phyloP scores from a whole-genome alignment of 129 eudicot genomes.

The Arctium lappa region DNA sequence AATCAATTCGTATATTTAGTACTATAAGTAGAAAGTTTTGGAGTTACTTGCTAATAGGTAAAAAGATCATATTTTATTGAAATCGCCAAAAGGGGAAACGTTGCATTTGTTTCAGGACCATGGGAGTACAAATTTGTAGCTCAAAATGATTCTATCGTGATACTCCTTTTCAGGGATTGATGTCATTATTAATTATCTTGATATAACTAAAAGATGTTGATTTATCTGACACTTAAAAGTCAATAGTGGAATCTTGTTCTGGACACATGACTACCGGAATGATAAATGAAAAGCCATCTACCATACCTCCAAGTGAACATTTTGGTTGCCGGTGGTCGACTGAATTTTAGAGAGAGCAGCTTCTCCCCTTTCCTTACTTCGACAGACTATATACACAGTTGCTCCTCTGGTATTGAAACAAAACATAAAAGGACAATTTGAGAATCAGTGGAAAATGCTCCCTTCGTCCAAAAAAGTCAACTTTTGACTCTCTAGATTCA shows the following conservation, averaged over 20 bases:
- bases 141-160: no score
- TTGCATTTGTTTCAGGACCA: no score
- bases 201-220: neutral
- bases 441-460: neutral
- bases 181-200: no score
- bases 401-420: constrained; percentile 62
- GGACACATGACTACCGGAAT: neutral
- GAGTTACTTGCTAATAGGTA: no score
- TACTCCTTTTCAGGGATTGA: no score
- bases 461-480: neutral
- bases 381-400: constrained; percentile 83
- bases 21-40: no score
- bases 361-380: constrained; percentile 94
- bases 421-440: neutral
- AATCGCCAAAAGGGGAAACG: no score
- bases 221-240: neutral
- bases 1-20: neutral
- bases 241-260: neutral
- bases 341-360: constrained; percentile 80
- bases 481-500: neutral
- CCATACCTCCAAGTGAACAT: constrained; percentile 89
- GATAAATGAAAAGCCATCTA: constrained; percentile 10
- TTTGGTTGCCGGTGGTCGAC: constrained; percentile 66
- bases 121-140: no score
- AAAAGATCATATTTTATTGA: no score